Conservation (phyloP, 1,284 basidiomycete genomes). For the Rhizopogon parksii region DNA sequence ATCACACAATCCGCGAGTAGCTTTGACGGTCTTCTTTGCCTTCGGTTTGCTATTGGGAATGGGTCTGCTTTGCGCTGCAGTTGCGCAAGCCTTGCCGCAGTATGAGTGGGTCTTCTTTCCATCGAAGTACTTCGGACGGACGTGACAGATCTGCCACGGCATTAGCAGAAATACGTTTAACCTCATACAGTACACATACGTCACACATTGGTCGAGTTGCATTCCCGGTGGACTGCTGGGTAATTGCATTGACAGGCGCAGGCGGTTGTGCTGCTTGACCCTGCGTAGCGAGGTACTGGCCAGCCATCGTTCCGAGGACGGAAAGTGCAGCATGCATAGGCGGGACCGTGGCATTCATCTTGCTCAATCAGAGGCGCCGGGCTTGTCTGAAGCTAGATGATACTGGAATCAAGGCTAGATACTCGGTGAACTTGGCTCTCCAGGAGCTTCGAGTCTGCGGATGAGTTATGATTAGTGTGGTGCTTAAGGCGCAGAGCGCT, state of each 20-base stretch:
- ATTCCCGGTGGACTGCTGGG: conserved; percentile 21
- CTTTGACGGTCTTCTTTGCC: conserved; percentile 19
- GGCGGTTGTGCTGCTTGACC: conserved; percentile 23
- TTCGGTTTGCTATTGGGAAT: conserved; percentile 11
- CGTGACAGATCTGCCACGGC: conserved; percentile 35
- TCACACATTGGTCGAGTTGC: conserved; percentile 24
- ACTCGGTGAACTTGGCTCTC: conserved; percentile 18
- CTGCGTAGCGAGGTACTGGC: conserved; percentile 39
- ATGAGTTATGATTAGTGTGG: conserved; percentile 17
- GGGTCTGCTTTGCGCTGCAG: conserved; percentile 11
- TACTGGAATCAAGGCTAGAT: neutral
- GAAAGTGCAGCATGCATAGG: conserved; percentile 48
- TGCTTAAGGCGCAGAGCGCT: conserved; percentile 9
- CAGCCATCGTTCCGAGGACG: conserved; percentile 42
- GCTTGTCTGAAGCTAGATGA: conserved; percentile 8
- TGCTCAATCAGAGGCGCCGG: conserved; percentile 6
- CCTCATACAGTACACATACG: conserved; percentile 15
- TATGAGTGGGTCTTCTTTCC: conserved; percentile 32
- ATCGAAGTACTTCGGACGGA: conserved; percentile 42
- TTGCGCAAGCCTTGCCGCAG: conserved; percentile 32
- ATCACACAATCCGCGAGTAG: conserved; percentile 24
- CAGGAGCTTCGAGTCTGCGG: conserved; percentile 23
- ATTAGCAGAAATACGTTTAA: conserved; percentile 9
- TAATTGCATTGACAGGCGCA: conserved; percentile 17
- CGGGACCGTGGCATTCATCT: conserved; percentile 33